Percentiles rank a stretch among this genome's conserved stretches.
These are phyloP conservation scores for Seiridium unicorne DNA, from an alignment of 2,329 filamentous ascomycete species.

Conservation along the genomic window DNA sequence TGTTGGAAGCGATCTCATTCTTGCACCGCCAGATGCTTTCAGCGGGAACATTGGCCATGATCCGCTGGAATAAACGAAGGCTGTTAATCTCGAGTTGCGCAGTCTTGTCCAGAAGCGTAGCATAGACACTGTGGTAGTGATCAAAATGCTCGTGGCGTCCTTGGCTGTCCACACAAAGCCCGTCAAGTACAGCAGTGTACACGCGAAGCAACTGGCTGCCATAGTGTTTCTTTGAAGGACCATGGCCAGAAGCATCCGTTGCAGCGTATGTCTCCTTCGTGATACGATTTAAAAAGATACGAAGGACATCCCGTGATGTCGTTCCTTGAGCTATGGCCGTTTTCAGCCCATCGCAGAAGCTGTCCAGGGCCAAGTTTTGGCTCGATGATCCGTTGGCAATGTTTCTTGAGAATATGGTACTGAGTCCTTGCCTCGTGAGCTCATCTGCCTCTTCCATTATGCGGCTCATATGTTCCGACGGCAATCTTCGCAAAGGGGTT, in stretches of 20 bases:
- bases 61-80: constrained; percentile 19
- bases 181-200: neutral
- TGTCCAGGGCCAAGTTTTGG: constrained; percentile 11
- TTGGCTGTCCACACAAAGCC: neutral
- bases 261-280: neutral
- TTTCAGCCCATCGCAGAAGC: constrained; percentile 22
- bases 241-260: neutral
- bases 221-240: neutral
- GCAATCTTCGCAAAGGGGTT: neutral
- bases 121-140: constrained; percentile 13
- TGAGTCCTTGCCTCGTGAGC: neutral
- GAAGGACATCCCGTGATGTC: neutral
- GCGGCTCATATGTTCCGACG: neutral
- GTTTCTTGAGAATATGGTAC: neutral
- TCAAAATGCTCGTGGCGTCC: neutral
- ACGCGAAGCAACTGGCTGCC: neutral
- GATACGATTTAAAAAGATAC: neutral
- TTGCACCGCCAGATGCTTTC: constrained; percentile 10
- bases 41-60: constrained; percentile 19
- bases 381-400: neutral
- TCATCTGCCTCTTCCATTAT: neutral
- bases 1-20: neutral
- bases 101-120: constrained; percentile 16
- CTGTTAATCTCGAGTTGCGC: constrained; percentile 21
- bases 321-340: constrained; percentile 10